These are phyloP conservation scores for Scytalidium sp. DNA, from an alignment of 2,329 filamentous ascomycete species.

Conservation along the genomic window DNA sequence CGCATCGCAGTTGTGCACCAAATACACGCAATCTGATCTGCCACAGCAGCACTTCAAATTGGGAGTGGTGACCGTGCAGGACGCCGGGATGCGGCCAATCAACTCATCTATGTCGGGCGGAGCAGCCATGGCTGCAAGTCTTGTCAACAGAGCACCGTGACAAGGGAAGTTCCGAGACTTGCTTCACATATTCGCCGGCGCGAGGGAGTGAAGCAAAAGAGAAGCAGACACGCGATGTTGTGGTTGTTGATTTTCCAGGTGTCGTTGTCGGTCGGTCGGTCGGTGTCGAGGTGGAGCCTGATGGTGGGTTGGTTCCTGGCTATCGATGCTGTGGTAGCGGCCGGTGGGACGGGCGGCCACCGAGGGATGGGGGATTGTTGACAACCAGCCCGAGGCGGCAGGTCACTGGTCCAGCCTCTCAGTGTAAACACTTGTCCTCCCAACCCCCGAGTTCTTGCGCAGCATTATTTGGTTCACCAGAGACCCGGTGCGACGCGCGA, in stretches of 20 bases:
- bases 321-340: conserved; percentile 3
- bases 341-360: conserved; percentile 10
- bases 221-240: neutral
- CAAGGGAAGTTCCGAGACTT: neutral
- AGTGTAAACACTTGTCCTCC: too few relatives aligned
- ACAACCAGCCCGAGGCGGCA: neutral
- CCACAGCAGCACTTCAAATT: conserved; percentile 76
- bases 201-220: neutral
- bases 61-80: conserved; percentile 14
- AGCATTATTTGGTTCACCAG: too few relatives aligned
- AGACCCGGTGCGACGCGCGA: neutral
- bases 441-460: neutral
- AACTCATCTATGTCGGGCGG: conserved; percentile 17
- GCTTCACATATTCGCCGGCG: neutral
- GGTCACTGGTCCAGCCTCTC: neutral
- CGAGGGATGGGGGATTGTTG: conserved; percentile 2
- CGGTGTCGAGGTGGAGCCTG: conserved; percentile 4
- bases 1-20: conserved; percentile 75
- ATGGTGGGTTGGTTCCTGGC: conserved; percentile 9
- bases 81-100: conserved; percentile 23
- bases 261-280: neutral
- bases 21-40: conserved; percentile 70
- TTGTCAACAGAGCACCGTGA: neutral
- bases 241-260: neutral
- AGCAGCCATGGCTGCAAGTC: conserved; percentile 9